Percentiles rank a stretch among this genome's conserved stretches.
These are phyloP conservation scores for Fusarium sp. DNA, from an alignment of 2,329 filamentous ascomycete species.

Conservation along the genomic window DNA sequence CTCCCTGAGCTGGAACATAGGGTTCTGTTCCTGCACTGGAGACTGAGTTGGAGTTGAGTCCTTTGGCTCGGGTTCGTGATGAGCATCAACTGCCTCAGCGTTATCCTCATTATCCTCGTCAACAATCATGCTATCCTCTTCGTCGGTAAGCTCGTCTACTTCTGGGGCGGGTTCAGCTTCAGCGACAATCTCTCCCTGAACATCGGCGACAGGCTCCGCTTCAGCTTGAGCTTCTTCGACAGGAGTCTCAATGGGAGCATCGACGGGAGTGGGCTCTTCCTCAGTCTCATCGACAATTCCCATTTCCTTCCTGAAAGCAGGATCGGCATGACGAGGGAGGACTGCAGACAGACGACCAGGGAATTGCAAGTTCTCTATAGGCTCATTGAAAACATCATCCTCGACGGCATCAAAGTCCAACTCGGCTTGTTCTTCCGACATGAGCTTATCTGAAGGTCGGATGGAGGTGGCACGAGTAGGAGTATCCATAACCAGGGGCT, in stretches of 20 bases:
- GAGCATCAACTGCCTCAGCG: slow-evolving; percentile 20
- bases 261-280: background rate
- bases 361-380: slow-evolving; percentile 53
- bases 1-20: slow-evolving; percentile 55
- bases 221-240: slow-evolving; percentile 3
- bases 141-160: slow-evolving; percentile 22
- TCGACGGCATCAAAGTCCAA: slow-evolving; percentile 38
- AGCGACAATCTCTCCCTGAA: background rate
- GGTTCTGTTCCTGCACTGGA: slow-evolving; percentile 32
- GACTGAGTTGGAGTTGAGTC: slow-evolving; percentile 21
- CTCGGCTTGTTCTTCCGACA: slow-evolving; percentile 49
- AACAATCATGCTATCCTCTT: slow-evolving; percentile 41
- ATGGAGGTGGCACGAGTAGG: slow-evolving; percentile 40
- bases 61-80: slow-evolving; percentile 8
- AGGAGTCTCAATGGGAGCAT: background rate
- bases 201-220: background rate
- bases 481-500: slow-evolving; percentile 50
- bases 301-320: slow-evolving; percentile 49
- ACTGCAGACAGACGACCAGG: slow-evolving; percentile 59
- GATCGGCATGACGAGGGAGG: slow-evolving; percentile 57
- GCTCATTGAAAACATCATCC: slow-evolving; percentile 49
- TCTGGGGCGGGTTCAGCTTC: slow-evolving; percentile 3
- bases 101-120: slow-evolving; percentile 32
- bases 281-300: slow-evolving; percentile 47
- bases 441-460: slow-evolving; percentile 52